phyloP scores from a whole-genome alignment of 768 basidiomycete species.

The Tylopilus sp. region DNA sequence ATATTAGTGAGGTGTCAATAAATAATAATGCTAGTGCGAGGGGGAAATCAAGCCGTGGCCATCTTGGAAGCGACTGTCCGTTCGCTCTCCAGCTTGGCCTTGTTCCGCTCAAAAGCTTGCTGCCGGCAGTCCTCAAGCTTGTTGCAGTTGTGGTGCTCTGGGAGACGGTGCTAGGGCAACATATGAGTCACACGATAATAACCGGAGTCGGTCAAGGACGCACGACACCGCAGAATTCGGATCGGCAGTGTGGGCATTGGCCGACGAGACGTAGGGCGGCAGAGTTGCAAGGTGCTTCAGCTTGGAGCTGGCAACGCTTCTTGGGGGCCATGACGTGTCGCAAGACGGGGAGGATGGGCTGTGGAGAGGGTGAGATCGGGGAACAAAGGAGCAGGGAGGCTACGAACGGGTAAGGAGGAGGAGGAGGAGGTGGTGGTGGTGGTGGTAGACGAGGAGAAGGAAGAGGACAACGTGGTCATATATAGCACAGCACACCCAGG shows the following conservation, averaged over 20 bases:
- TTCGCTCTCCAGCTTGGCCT: slow-evolving; percentile 83
- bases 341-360: background rate
- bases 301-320: slow-evolving; percentile 79
- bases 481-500: slow-evolving; percentile 20
- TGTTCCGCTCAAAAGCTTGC: slow-evolving; percentile 86
- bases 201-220: slow-evolving; percentile 28
- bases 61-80: slow-evolving; percentile 86
- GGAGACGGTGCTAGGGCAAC: slow-evolving; percentile 69
- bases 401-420: background rate
- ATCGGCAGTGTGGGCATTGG: slow-evolving; percentile 76
- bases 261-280: slow-evolving; percentile 83
- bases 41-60: slow-evolving; percentile 58
- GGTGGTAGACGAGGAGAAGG: background rate
- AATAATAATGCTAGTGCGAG: slow-evolving; percentile 23
- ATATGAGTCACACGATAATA: slow-evolving; percentile 12
- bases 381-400: no score
- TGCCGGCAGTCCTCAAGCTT: slow-evolving; percentile 83
- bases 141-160: slow-evolving; percentile 83
- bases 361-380: background rate
- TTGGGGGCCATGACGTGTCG: slow-evolving; percentile 61
- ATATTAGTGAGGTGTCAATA: slow-evolving; percentile 21
- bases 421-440: background rate
- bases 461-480: slow-evolving; percentile 14
- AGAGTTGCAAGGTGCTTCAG: slow-evolving; percentile 57
- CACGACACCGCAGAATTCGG: slow-evolving; percentile 75